phyloP scores from a whole-genome alignment of 768 basidiomycete species.

The Grammothele lineata region DNA sequence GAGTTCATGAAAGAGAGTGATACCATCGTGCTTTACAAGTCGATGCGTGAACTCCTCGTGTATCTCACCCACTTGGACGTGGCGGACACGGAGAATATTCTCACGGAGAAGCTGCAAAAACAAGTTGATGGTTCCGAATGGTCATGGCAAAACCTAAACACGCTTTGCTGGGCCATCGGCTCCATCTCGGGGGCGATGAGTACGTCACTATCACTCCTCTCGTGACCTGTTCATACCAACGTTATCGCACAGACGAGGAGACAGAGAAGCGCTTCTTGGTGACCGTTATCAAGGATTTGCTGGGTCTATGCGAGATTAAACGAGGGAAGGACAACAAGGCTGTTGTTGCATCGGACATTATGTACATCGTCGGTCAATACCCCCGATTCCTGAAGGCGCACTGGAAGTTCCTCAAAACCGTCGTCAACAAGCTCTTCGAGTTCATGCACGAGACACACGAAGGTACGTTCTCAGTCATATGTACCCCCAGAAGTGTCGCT shows the following conservation, averaged over 20 bases:
- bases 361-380: conserved; percentile 99
- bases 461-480: conserved; percentile 44
- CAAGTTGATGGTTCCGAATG: conserved; percentile 98
- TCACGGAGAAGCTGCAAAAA: conserved; percentile 95
- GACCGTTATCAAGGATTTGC: conserved; percentile 96
- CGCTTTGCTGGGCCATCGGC: conserved; percentile 99
- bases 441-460: conserved; percentile 99
- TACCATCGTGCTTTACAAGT: conserved; percentile 98
- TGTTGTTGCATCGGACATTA: conserved; percentile 92
- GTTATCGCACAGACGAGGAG: conserved; percentile 72
- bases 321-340: conserved; percentile 99
- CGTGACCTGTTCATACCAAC: not conserved
- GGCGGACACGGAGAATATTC: conserved; percentile 90
- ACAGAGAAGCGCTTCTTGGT: conserved; percentile 99
- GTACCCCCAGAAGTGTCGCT: conserved; percentile 1
- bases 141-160: conserved; percentile 99
- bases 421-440: conserved; percentile 98
- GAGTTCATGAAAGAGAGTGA: conserved; percentile 99
- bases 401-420: conserved; percentile 99
- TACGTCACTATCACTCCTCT: conserved; percentile 45
- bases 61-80: conserved; percentile 98
- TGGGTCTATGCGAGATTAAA: conserved; percentile 98
- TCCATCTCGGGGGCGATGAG: conserved; percentile 99
- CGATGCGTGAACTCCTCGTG: conserved; percentile 95
- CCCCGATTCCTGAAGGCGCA: conserved; percentile 99